Base-by-base conservation (phyloP, 805 yeast genomes). In the Ogataea zsoltii region DNA sequence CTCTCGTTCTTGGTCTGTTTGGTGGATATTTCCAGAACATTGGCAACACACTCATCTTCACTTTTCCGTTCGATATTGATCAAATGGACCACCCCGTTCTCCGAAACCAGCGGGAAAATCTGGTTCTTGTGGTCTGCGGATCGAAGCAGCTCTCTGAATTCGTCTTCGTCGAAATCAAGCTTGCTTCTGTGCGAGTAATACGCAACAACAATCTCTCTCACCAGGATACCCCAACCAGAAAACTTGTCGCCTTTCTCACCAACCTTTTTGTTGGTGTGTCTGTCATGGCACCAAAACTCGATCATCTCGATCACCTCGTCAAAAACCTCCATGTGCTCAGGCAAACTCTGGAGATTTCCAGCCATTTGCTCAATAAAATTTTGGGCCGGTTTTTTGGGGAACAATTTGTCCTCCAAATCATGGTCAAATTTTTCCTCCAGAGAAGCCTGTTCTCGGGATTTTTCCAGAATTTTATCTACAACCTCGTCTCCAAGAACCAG, bases 231-330 rank as follows among this genome's bases (percentile, higher is more conserved):
- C 63, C 64, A 58, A 7, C 47, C 47, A 21, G 42, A 37, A 35
- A 51, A 50, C 32, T 49, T 50, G 14, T 5, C 42, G 9, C 37
- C 29, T 3, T 38, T 15, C n/a, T 46, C 42, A 4, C 45, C 29
- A 3, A 29, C 31, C 9, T 49, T 44, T 11, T 49, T 32, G 42
- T 54, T 51, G 2, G 53, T 53, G 16, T 42, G 33, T 23, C 34
- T 44, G 39, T 49, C 45, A 39, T 62, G 63, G 14, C 53, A 48
- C 61, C 65, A 53, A 5, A 46, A 46, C 23, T 58, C 62, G 33
- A 66, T 56, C 54, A 64, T 54, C 29, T 62, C 66, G 13, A 62
- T 48, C 21, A 66, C 53, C 38, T 55, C 61, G 41, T 66, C 68
- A 19, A 65, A 45, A 7, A 55, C 54, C 9, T 56, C 61, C 14